Percentiles rank a stretch among this genome's conserved stretches.
These are phyloP conservation scores for Naematelia encephala DNA, from an alignment of 768 basidiomycete genomes.

Conservation along the genomic window DNA sequence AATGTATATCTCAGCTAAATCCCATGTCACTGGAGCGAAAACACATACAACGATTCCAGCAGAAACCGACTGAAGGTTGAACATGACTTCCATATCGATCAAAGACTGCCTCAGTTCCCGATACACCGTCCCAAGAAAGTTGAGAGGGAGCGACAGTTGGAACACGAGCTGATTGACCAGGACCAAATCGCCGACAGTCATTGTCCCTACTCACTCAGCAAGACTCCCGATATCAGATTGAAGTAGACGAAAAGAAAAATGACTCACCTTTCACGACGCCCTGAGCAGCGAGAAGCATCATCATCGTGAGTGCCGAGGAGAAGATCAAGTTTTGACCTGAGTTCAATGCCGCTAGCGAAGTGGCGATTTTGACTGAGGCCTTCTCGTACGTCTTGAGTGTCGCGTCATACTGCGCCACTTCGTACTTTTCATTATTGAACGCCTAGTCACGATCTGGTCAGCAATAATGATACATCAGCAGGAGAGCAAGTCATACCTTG, in stretches of 20 bases:
- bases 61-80: conserved; percentile 81
- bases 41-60: conserved; percentile 61
- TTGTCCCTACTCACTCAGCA: conserved; percentile 65
- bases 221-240: no score
- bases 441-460: conserved; percentile 57
- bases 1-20: background rate
- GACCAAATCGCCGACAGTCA: conserved; percentile 97
- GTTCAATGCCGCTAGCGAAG: conserved; percentile 86
- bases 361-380: conserved; percentile 89
- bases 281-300: conserved; percentile 95
- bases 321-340: conserved; percentile 97
- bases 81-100: conserved; percentile 93
- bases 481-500: conserved; percentile 64
- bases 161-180: conserved; percentile 99
- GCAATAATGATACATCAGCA: background rate
- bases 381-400: conserved; percentile 83
- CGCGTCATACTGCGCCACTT: conserved; percentile 86
- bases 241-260: background rate
- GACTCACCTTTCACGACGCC: conserved; percentile 80
- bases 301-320: conserved; percentile 82
- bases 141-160: conserved; percentile 91
- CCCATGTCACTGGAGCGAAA: background rate
- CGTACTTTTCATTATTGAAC: conserved; percentile 94
- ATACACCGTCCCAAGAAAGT: conserved; percentile 93
- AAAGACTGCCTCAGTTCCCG: conserved; percentile 94